phyloP scores from a whole-genome alignment of 305 asterid genomes.

The Fraxinus floribunda region DNA sequence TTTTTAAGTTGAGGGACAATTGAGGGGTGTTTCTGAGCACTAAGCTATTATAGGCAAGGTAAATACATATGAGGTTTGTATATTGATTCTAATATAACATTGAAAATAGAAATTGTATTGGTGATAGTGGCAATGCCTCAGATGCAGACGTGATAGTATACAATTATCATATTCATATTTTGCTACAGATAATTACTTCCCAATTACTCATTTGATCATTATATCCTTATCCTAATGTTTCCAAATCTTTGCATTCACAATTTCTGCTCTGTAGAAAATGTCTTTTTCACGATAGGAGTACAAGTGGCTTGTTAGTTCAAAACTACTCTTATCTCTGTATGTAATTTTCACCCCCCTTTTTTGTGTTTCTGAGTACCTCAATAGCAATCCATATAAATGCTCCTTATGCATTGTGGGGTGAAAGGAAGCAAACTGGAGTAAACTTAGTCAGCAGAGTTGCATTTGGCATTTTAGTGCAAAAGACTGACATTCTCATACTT shows the following conservation, averaged over 20 bases:
- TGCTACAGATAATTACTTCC: background rate
- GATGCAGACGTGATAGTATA: background rate
- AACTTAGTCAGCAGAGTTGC: background rate
- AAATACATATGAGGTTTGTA: background rate
- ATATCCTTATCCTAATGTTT: background rate
- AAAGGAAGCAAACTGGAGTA: background rate
- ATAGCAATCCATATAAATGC: background rate
- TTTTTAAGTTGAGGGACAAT: background rate
- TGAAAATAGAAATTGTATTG: background rate
- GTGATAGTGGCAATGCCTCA: background rate
- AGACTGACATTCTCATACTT: background rate
- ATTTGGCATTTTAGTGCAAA: background rate
- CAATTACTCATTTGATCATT: background rate
- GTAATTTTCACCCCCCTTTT: background rate
- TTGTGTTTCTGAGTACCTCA: background rate
- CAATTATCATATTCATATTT: background rate
- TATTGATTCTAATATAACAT: background rate
- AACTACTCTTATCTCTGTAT: no score
- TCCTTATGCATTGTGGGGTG: background rate
- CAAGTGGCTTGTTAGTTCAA: background rate
- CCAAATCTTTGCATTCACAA: background rate
- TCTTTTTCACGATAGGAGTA: background rate
- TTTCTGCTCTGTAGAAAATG: background rate
- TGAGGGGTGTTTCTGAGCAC: background rate
- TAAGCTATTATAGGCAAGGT: background rate